Base-by-base conservation (phyloP, 768 basidiomycete species). In the Dioszegia hungarica region DNA sequence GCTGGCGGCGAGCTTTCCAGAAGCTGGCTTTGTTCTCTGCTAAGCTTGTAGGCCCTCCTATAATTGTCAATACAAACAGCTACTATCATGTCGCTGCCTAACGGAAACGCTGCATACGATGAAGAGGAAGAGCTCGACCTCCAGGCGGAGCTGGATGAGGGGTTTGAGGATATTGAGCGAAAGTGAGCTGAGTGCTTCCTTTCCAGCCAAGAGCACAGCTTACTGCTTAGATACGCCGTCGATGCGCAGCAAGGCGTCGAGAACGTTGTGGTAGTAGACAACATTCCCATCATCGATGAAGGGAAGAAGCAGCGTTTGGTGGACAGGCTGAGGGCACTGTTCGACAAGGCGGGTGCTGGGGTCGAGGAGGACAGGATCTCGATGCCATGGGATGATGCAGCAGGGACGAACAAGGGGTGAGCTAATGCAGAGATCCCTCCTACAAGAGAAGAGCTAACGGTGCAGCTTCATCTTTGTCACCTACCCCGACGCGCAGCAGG, bases 391-490 rank as follows among this genome's bases (percentile, higher is more conserved):
- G 86, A 93, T 70, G 83, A 88, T 54, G 70, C 81, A 47, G 82
- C 81, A 8, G 88, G 84, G 27, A 89, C 90, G 78, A 90, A 88
- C 80, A 92, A 92, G 80, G 95, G 95, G 93, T 93, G 74, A 68
- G 82, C 64, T 29, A n/a, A 6, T 8, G n/a, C 24, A 20, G 17
- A 24, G 31, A 40, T 10, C 17, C 5, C 25, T 52, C 4, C 14
- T 60, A 66, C 48, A 29, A 61, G 39, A 50, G 5, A 34, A n/a
- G n/a, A 47, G 24, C 51, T 63, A 14, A 54, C 50, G n/a, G 34
- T 14, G 24, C 62, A 94, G 91, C 14, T 92, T 84, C 72, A 78
- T 87, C 60, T 95, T 97, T 74, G 78, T 93, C 53, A 74, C 74
- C 37, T 74, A 75, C 57, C 74, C 75, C 31, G 65, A 71, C 46